These are phyloP conservation scores for Pichia sp. DNA, from an alignment of 1,139 yeast species.

Conservation along the genomic window DNA sequence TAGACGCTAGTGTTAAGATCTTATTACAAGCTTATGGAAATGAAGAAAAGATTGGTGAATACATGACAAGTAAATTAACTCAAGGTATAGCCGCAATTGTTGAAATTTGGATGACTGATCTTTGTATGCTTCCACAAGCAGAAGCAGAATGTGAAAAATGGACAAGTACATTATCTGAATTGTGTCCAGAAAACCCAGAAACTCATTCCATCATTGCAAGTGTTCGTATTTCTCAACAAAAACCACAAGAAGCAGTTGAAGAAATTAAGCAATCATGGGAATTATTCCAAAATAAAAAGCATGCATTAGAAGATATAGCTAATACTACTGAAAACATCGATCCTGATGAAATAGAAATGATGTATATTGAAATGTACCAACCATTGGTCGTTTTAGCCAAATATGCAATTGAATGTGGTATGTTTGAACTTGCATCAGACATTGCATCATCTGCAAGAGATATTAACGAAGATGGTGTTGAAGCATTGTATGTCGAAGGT, in stretches of 20 bases:
- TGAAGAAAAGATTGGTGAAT: slow-evolving; percentile 26
- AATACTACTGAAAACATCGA: slow-evolving; percentile 24
- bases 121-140: slow-evolving; percentile 92
- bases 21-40: slow-evolving; percentile 34
- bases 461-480: slow-evolving; percentile 80
- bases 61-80: slow-evolving; percentile 52
- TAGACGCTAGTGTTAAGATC: slow-evolving; percentile 25
- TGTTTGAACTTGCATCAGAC: slow-evolving; percentile 61
- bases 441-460: slow-evolving; percentile 65
- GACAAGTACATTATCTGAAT: slow-evolving; percentile 60
- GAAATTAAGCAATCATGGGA: slow-evolving; percentile 77
- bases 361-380: slow-evolving; percentile 62
- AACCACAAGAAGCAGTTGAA: slow-evolving; percentile 65
- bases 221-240: slow-evolving; percentile 86
- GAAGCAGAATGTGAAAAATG: slow-evolving; percentile 76
- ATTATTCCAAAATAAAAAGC: slow-evolving; percentile 53
- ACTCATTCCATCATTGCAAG: slow-evolving; percentile 82
- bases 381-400: slow-evolving; percentile 70
- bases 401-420: slow-evolving; percentile 74
- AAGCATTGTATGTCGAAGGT: slow-evolving; percentile 79
- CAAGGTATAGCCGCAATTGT: slow-evolving; percentile 83
- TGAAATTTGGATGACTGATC: slow-evolving; percentile 99
- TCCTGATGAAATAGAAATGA: slow-evolving; percentile 33
- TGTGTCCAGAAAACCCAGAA: slow-evolving; percentile 69
- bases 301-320: slow-evolving; percentile 47